Percentiles rank a stretch among this genome's conserved stretches.
Evolutionary conservation across 108 stramenopile species (phyloP).

Genomic region (Cyclostephanos tholiformis): DNA sequence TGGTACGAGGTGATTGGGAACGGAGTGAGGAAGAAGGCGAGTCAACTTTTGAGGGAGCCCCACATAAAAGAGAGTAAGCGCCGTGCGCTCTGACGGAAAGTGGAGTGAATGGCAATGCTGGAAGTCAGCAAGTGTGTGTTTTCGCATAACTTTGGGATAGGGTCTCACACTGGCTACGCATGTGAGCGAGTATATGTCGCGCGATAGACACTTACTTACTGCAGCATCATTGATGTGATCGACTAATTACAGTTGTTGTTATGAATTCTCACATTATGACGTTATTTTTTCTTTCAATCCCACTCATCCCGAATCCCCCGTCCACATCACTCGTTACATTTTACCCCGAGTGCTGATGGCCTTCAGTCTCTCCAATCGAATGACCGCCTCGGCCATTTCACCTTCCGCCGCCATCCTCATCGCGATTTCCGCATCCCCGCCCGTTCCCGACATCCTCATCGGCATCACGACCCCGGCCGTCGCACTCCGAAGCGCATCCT

Average conservation of each 20-base stretch:
- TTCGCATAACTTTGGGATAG: no score
- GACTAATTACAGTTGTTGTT: neutral
- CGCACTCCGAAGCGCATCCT: slow-evolving; percentile 24
- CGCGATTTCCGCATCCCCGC: slow-evolving; percentile 4
- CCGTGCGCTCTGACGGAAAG: no score
- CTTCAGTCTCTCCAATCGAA: slow-evolving; percentile 46
- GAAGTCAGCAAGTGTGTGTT: no score
- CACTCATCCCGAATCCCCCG: neutral
- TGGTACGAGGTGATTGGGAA: slow-evolving; percentile 51
- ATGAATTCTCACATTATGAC: neutral
- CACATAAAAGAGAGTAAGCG: no score
- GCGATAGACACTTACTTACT: neutral
- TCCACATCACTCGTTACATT: neutral
- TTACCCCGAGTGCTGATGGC: slow-evolving; percentile 30
- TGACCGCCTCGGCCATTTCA: slow-evolving; percentile 40
- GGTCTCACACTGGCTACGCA: neutral
- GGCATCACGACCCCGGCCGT: slow-evolving; percentile 7
- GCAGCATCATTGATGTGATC: no score
- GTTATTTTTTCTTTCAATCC: neutral
- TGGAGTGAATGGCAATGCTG: no score
- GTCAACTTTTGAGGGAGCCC: slow-evolving; percentile 43
- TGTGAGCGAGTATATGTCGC: neutral
- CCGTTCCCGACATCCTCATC: neutral
- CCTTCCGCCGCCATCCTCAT: neutral
- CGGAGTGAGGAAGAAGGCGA: slow-evolving; percentile 49